Conservation (phyloP, 2,329 filamentous ascomycete species). For the Fusarium sarcochroum region DNA sequence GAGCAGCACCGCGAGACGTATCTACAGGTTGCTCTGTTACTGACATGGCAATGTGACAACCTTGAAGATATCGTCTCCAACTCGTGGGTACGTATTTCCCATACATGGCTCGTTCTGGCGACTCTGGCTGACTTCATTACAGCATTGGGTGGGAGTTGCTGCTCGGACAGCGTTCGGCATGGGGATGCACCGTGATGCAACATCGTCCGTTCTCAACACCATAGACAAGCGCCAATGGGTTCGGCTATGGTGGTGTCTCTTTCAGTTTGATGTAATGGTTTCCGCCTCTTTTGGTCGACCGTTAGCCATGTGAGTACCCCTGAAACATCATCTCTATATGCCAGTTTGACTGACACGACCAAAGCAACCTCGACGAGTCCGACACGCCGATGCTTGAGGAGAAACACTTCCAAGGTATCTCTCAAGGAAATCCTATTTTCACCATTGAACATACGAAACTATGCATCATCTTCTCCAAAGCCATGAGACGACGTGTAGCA, state of each 20-base stretch:
- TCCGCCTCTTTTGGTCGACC: constrained; percentile 63
- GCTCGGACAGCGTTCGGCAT: constrained; percentile 66
- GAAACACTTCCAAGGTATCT: constrained; percentile 60
- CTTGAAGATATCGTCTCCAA: constrained; percentile 69
- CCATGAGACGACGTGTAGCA: constrained; percentile 48
- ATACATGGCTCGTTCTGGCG: no score
- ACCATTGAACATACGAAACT: constrained; percentile 64
- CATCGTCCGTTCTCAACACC: constrained; percentile 47
- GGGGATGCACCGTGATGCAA: constrained; percentile 63
- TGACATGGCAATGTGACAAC: constrained; percentile 69
- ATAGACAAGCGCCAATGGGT: constrained; percentile 55
- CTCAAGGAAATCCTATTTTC: constrained; percentile 58
- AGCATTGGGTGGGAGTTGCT: constrained; percentile 66
- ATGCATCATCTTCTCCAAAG: constrained; percentile 63
- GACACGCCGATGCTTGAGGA: constrained; percentile 61
- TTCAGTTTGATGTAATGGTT: constrained; percentile 57
- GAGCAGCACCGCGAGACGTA: constrained; percentile 67
- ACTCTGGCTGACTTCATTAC: no score
- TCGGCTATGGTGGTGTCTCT: constrained; percentile 58
- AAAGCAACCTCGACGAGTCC: constrained; percentile 63
- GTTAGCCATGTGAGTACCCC: constrained; percentile 59
- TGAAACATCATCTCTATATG: neutral
- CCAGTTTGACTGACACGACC: neutral
- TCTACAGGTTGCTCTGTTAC: constrained; percentile 67
- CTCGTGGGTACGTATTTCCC: constrained; percentile 50